These are phyloP conservation scores for Perkinsus marinus DNA, from an alignment of 169 alveolate species.

Conservation along the genomic window DNA sequence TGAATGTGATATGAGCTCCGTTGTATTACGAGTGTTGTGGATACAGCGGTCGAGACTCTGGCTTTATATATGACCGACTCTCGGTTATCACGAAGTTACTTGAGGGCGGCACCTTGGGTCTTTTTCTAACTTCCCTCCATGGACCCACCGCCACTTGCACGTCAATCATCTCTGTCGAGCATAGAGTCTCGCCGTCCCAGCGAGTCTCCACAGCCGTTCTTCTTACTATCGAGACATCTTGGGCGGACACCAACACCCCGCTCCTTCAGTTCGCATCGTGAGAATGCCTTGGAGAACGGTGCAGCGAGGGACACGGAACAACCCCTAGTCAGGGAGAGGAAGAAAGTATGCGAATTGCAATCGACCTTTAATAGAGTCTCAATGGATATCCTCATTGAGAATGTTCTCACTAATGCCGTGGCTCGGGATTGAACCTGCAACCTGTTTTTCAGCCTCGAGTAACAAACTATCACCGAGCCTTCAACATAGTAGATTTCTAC, in stretches of 20 bases:
- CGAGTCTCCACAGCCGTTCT: not conserved
- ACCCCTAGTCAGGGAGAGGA: not conserved
- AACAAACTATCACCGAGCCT: not conserved
- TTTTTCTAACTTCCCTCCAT: not conserved
- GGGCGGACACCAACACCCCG: not conserved
- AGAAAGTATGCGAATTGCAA: not conserved
- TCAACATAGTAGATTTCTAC: not conserved
- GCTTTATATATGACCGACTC: too few species aligned
- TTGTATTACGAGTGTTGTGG: too few species aligned
- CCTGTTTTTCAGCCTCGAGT: not conserved
- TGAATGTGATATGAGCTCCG: too few species aligned
- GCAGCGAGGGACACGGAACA: not conserved
- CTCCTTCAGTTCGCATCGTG: not conserved
- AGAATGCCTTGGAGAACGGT: not conserved
- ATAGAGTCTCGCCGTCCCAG: not conserved
- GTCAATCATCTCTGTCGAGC: not conserved
- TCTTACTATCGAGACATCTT: not conserved
- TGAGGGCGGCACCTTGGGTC: not conserved
- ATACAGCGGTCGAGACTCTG: too few species aligned
- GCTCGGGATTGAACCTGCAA: not conserved
- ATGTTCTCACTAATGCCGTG: not conserved
- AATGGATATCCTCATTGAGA: too few species aligned
- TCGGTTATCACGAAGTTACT: too few species aligned
- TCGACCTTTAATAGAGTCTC: not conserved
- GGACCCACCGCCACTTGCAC: not conserved